Evolutionary conservation across 495 filamentous ascomycete species (phyloP).

Genomic region (Hypoxylon rickii): DNA sequence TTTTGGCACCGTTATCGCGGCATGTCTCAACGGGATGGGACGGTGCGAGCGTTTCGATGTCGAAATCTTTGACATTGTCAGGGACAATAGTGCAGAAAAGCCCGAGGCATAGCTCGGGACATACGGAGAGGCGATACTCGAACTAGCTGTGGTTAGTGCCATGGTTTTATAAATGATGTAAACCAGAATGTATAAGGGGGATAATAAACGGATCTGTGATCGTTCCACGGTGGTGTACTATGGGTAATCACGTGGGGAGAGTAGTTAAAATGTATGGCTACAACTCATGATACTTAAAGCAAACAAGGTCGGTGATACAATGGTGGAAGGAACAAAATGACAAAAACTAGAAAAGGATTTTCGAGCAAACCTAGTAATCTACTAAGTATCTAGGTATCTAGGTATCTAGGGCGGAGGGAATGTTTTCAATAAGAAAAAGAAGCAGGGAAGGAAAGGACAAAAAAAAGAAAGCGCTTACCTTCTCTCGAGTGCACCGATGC

Average conservation of each 20-base stretch:
- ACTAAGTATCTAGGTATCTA: too few relatives aligned
- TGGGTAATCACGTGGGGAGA: not conserved
- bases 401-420: too few relatives aligned
- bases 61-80: slow-evolving; percentile 49
- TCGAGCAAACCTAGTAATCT: too few relatives aligned
- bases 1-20: slow-evolving; percentile 53
- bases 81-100: slow-evolving; percentile 69
- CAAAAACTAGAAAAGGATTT: too few relatives aligned
- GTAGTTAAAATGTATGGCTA: slow-evolving; percentile 8
- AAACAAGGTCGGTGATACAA: too few relatives aligned
- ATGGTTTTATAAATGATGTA: too few relatives aligned
- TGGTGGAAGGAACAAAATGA: too few relatives aligned
- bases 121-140: slow-evolving; percentile 75
- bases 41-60: slow-evolving; percentile 51
- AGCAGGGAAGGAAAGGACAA: not conserved
- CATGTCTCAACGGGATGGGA: slow-evolving; percentile 54
- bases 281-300: not conserved
- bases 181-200: too few relatives aligned
- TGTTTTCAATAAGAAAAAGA: not conserved
- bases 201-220: too few relatives aligned
- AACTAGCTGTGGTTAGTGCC: slow-evolving; percentile 58
- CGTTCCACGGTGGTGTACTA: too few relatives aligned
- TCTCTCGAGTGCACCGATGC: slow-evolving; percentile 76
- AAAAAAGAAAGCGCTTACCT: slow-evolving; percentile 58
- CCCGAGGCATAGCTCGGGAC: slow-evolving; percentile 80